These are phyloP conservation scores for Mycocentrospora acerina DNA, from an alignment of 2,329 filamentous ascomycete genomes.

Conservation along the genomic window DNA sequence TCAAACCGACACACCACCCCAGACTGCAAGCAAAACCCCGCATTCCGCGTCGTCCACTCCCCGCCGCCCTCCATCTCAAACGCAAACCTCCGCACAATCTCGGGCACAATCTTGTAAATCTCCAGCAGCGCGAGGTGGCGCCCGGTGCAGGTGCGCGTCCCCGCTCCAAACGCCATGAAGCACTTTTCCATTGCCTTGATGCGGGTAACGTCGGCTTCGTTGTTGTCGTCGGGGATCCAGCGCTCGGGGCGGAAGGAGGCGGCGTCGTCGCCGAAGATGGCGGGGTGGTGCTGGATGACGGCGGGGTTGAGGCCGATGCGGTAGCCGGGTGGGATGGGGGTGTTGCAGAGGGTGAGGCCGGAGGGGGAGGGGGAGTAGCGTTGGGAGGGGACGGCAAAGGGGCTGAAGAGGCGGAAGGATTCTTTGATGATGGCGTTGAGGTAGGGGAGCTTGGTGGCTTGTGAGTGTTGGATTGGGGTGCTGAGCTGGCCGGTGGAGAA, in stretches of 20 bases:
- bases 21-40: slow-evolving; percentile 16
- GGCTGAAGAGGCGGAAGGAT: slow-evolving; percentile 72
- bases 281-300: slow-evolving; percentile 45
- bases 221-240: slow-evolving; percentile 43
- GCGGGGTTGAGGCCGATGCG: slow-evolving; percentile 27
- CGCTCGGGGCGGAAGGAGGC: slow-evolving; percentile 48
- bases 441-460: slow-evolving; percentile 69
- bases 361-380: slow-evolving; percentile 66
- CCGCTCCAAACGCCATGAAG: slow-evolving; percentile 43
- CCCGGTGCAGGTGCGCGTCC: slow-evolving; percentile 38
- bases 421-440: slow-evolving; percentile 77
- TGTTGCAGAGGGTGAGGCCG: no score
- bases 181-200: slow-evolving; percentile 21
- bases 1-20: slow-evolving; percentile 7
- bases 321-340: slow-evolving; percentile 54
- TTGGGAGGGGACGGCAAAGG: slow-evolving; percentile 69
- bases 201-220: no score
- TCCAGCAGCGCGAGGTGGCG: slow-evolving; percentile 11
- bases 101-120: slow-evolving; percentile 23
- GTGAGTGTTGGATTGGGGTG: slow-evolving; percentile 12
- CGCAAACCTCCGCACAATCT: slow-evolving; percentile 18
- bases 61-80: slow-evolving; percentile 22
- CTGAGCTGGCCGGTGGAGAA: slow-evolving; percentile 9
- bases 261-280: slow-evolving; percentile 44
- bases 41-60: slow-evolving; percentile 20